Evolutionary conservation across 2,329 filamentous ascomycete genomes (phyloP).

Genomic region (Trichoderma koningiopsis): DNA sequence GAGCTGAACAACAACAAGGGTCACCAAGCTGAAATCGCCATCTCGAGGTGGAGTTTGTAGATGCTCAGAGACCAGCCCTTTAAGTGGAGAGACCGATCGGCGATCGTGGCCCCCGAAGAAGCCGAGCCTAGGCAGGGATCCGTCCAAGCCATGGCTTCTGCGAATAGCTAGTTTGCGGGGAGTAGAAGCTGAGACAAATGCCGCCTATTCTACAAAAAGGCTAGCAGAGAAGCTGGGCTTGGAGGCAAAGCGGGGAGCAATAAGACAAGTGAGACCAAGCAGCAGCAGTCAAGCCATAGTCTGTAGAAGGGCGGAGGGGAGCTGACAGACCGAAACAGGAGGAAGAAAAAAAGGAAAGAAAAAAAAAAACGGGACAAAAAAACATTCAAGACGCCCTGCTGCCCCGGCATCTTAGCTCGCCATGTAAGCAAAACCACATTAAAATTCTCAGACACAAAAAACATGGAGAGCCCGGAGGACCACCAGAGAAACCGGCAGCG

Average conservation of each 20-base stretch:
- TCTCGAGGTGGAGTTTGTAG: neutral
- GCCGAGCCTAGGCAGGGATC: neutral
- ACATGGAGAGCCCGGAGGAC: conserved; percentile 4
- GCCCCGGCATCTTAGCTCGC: neutral
- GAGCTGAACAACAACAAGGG: neutral
- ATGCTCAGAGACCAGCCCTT: neutral
- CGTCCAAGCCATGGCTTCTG: neutral
- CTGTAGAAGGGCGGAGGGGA: neutral
- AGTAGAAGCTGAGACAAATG: neutral
- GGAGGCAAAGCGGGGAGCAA: neutral
- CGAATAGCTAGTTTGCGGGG: neutral
- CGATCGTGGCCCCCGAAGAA: neutral
- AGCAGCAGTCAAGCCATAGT: neutral
- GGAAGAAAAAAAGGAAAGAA: neutral
- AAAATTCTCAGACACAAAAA: neutral
- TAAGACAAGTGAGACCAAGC: neutral
- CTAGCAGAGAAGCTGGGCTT: neutral
- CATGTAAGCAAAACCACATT: neutral
- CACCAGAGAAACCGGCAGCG: conserved; percentile 3
- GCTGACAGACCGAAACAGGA: neutral
- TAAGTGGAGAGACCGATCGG: neutral
- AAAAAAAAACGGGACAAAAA: neutral
- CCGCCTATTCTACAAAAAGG: neutral
- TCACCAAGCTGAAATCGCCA: neutral
- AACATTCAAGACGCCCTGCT: neutral